Base-by-base conservation (phyloP, 1,284 basidiomycete genomes). In the Pterula multifida region DNA sequence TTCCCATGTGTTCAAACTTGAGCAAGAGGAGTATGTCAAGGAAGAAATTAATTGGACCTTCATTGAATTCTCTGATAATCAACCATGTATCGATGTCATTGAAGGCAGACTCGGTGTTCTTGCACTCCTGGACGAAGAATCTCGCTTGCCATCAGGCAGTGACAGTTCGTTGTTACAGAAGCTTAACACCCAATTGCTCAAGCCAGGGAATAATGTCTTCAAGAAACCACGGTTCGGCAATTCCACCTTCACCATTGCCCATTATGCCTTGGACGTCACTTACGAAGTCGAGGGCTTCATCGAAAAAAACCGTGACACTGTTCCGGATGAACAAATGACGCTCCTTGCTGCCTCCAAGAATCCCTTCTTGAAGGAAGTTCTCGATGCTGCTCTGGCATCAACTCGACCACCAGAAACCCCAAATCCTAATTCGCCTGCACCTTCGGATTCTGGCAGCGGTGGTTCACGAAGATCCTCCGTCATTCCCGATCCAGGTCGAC, bases 11-110 rank as follows among this genome's bases (percentile, higher is more conserved):
- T 98, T 98, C 81, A 94, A 94, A 75, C 81, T 98, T 26, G 96
- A 99, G 64, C 96, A 99, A 72, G 96, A 98, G 65, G 96, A 99
- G 69, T 99, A 98, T 62, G 79, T 98, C 52, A 90, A 93, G 53
- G 96, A 99, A 64, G 78, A 97, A 68, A 99, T 99, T 65, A 92
- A 95, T 63, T 99, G 96, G 96, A 97, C 90, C 1, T 98, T 98
- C 68, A 98, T 99, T 66, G 93, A 98, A 62, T 99, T 98, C 67
- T 91, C 89, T 11, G 96, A 99, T 68, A 98, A 98, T 62, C 96
- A 98, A 63, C 92, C 93, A 28, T 97, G 93, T 64, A 98, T 99
- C 65, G 91, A 98, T 64, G 85, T 98, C 58, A 98, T 99, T 59
- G 96, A 98, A 69, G 90, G 94, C 57, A 97, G 87, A 66, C 82